These are phyloP conservation scores for Endocalyx cinctus DNA, from an alignment of 2,329 filamentous ascomycete genomes.

Conservation along the genomic window DNA sequence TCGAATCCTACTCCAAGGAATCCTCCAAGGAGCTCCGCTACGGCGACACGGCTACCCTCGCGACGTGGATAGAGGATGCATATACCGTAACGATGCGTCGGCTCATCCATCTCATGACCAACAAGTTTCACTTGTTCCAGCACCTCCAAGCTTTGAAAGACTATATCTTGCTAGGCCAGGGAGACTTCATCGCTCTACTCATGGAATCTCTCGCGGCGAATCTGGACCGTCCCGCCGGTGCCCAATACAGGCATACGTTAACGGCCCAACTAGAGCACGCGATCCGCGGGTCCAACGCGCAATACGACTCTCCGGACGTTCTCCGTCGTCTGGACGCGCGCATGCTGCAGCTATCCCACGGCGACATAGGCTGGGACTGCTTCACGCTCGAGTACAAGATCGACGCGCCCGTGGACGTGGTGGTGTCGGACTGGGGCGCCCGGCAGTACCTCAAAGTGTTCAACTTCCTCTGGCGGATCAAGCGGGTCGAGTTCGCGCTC, in stretches of 20 bases:
- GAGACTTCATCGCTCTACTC: conserved; percentile 92
- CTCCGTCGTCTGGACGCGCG: conserved; percentile 89
- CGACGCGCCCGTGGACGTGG: conserved; percentile 91
- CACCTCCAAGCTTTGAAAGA: conserved; percentile 89
- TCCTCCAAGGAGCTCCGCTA: conserved; percentile 90
- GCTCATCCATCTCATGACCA: conserved; percentile 86
- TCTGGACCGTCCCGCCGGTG: conserved; percentile 90
- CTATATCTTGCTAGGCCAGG: conserved; percentile 89
- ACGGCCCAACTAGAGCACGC: conserved; percentile 98
- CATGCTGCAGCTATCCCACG: conserved; percentile 93
- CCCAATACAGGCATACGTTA: conserved; percentile 91
- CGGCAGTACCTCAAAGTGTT: conserved; percentile 98
- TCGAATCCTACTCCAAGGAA: conserved; percentile 89
- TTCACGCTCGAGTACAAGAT: conserved; percentile 99
- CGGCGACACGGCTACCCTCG: conserved; percentile 85
- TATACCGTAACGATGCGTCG: conserved; percentile 98
- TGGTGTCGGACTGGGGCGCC: conserved; percentile 92
- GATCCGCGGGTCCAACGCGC: conserved; percentile 93
- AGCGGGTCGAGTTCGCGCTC: conserved; percentile 92
- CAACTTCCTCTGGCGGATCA: conserved; percentile 98
- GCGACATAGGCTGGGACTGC: conserved; percentile 98
- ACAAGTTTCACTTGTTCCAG: conserved; percentile 91
- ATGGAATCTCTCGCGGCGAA: conserved; percentile 96
- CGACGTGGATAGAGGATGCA: conserved; percentile 91
- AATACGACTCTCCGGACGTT: conserved; percentile 90